These are phyloP conservation scores for Lecanoromycetidae sp. DNA, from an alignment of 2,329 filamentous ascomycete genomes.

Conservation along the genomic window DNA sequence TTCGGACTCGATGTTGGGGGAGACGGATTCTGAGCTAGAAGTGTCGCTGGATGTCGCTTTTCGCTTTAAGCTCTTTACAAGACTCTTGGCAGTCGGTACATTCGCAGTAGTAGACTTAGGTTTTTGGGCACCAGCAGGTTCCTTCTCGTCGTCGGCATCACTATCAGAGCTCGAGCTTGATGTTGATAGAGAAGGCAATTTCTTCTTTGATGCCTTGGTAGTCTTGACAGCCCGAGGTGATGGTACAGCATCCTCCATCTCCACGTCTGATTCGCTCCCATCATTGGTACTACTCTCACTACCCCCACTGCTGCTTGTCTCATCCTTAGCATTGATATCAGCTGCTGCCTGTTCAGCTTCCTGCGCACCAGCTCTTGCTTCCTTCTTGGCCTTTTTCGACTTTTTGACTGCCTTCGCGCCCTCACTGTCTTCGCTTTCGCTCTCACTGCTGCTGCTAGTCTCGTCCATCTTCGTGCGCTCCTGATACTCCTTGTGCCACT, in stretches of 20 bases:
- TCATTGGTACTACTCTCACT: slow-evolving; percentile 27
- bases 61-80: slow-evolving; percentile 35
- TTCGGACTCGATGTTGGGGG: too few species aligned
- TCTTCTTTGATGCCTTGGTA: slow-evolving; percentile 21
- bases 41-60: slow-evolving; percentile 31
- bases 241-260: slow-evolving; percentile 28
- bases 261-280: slow-evolving; percentile 31
- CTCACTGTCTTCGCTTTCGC: slow-evolving; percentile 21
- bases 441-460: slow-evolving; percentile 23
- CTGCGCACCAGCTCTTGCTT: slow-evolving; percentile 15
- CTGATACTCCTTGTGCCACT: slow-evolving; percentile 28
- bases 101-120: slow-evolving; percentile 12
- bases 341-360: slow-evolving; percentile 15
- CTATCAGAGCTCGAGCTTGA: slow-evolving; percentile 33
- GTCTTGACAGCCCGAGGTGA: slow-evolving; percentile 23
- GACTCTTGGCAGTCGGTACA: slow-evolving; percentile 21
- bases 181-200: slow-evolving; percentile 26
- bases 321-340: slow-evolving; percentile 9
- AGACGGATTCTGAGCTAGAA: slow-evolving; percentile 26
- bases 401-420: slow-evolving; percentile 10
- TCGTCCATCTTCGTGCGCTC: slow-evolving; percentile 14
- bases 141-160: slow-evolving; percentile 40
- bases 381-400: slow-evolving; percentile 15
- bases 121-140: slow-evolving; percentile 23
- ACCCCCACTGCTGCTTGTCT: slow-evolving; percentile 17